Evolutionary conservation across 2,329 filamentous ascomycete species (phyloP).

Genomic region (Clarireedia hainanense): DNA sequence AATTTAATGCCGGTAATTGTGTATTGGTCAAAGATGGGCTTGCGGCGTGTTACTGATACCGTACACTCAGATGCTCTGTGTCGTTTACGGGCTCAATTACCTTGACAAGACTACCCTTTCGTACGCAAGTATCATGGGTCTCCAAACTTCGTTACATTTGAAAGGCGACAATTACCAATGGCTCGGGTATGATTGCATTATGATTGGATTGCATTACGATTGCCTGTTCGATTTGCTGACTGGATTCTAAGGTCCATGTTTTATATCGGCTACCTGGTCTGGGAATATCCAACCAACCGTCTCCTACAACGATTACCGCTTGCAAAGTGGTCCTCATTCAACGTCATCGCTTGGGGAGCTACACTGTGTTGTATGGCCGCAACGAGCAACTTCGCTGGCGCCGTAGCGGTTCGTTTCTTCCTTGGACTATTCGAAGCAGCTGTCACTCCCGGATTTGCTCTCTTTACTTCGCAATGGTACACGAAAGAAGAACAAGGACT

Average conservation of each 20-base stretch:
- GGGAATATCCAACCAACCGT: constrained; percentile 28
- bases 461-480: constrained; percentile 66
- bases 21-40: background rate
- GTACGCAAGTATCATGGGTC: constrained; percentile 42
- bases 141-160: constrained; percentile 36
- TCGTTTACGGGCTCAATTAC: constrained; percentile 51
- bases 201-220: no score
- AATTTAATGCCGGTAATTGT: constrained; percentile 36
- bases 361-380: constrained; percentile 56
- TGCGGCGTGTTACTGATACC: background rate
- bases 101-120: constrained; percentile 41
- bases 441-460: constrained; percentile 60
- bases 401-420: constrained; percentile 58
- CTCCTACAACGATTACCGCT: constrained; percentile 47
- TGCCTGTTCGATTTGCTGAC: background rate
- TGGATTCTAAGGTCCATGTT: constrained; percentile 30
- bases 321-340: constrained; percentile 55
- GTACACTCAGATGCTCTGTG: constrained; percentile 38
- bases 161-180: constrained; percentile 36
- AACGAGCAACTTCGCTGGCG: constrained; percentile 50
- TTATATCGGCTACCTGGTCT: constrained; percentile 34
- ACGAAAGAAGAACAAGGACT: constrained; percentile 60
- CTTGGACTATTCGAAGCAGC: constrained; percentile 61
- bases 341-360: constrained; percentile 53
- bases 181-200: constrained; percentile 30